Evolutionary conservation across 2,329 filamentous ascomycete species (phyloP), one percentile per base, ranked within the genome.

Genomic region (Lecanoromycetidae sp.): DNA sequence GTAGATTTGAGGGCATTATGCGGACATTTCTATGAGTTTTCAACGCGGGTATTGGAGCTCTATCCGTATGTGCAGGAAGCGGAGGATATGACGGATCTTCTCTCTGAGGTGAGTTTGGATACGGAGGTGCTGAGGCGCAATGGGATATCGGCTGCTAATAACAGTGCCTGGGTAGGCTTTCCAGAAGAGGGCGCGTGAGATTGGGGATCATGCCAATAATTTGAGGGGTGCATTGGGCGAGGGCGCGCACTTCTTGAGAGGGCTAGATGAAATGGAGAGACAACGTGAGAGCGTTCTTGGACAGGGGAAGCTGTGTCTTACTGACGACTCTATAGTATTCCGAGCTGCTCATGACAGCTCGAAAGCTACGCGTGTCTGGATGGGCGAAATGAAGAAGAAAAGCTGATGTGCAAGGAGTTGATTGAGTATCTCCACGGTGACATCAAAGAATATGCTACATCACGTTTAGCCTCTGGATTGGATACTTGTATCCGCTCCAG

Each of bases 181-280:
- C 65, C 86, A 88, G 55, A 74, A 77, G 41, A 74, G 91, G 39
- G 85, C 87, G 1, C 75, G 78, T 1, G 86, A 93, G 53, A 85
- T 96, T 42, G 84, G 84, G 5, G 77, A 96, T 60, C 86, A 94
- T 61, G 90, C 88, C 2, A 79, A 88, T 56, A 94, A 94, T 65
- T 82, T 83, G 3, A 79, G 82, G 8, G 81, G 82, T 12, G 81
- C 81, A 9, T 66, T 77, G 33, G 74, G 75, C 3, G 76, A 78
- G 40, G 70, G 80, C 2, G 80, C 80, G 48, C 88, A 95, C 56
- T 96, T 96, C 57, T 69, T 95, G 57, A 74, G 84, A 25, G 87
- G 88, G 0, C 64, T 98, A 47, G 91, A 96, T 59, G 88, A 96
- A 68, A 87, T 80, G 64, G 91, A 98, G 69, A 75, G 88, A 56